Conservation (phyloP, 2,329 filamentous ascomycete genomes). For the Microcyclospora tardicrescens region DNA sequence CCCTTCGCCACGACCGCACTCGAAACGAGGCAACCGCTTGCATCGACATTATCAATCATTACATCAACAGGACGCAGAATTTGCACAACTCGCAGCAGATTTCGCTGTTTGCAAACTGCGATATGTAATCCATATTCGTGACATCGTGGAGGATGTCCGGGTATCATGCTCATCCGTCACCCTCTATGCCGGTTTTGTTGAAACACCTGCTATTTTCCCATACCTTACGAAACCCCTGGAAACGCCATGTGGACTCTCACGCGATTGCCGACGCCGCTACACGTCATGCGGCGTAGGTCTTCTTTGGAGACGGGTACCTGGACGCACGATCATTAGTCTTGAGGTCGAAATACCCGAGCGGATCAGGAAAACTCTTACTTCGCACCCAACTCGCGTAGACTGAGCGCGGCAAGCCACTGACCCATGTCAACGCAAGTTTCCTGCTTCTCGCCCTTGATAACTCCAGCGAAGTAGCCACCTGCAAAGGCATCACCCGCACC, state of each 20-base stretch:
- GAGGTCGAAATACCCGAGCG: conserved; percentile 1
- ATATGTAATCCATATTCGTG: conserved; percentile 5
- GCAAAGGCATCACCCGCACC: conserved; percentile 94
- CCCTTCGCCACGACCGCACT: no score
- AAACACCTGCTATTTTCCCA: conserved; percentile 13
- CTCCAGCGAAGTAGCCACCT: conserved; percentile 80
- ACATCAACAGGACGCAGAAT: no score
- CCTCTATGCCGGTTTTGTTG: conserved; percentile 19
- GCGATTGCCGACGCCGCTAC: background rate
- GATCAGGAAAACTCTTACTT: conserved; percentile 52
- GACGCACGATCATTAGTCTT: background rate
- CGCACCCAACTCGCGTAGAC: conserved; percentile 89
- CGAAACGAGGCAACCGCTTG: no score
- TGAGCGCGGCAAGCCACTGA: conserved; percentile 88
- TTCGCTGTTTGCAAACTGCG: conserved; percentile 2
- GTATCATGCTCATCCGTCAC: conserved; percentile 15
- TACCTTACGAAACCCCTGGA: background rate
- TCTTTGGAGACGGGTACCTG: conserved; percentile 26
- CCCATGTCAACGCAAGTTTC: conserved; percentile 76
- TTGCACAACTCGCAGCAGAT: background rate
- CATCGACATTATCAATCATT: no score
- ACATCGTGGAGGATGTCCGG: conserved; percentile 21
- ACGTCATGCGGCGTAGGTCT: conserved; percentile 21
- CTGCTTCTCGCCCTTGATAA: conserved; percentile 72
- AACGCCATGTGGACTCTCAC: background rate